phyloP scores from a whole-genome alignment of 768 basidiomycete genomes.

The Lentinus tigrinus region DNA sequence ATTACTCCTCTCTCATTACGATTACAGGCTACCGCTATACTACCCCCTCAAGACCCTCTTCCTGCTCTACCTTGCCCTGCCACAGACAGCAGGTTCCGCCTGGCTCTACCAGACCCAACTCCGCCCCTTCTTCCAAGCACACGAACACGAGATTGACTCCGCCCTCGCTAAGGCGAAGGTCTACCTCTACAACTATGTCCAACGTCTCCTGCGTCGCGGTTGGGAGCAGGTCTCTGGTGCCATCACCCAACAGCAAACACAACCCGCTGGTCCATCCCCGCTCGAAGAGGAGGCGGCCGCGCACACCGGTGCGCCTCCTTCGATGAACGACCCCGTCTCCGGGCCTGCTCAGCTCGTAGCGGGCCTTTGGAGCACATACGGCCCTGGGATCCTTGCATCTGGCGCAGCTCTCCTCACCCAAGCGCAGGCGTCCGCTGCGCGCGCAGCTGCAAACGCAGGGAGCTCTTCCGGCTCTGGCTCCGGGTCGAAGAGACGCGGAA shows the following conservation, averaged over 20 bases:
- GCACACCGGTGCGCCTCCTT: conserved; percentile 39
- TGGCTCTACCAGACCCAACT: conserved; percentile 81
- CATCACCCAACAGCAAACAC: conserved; percentile 41
- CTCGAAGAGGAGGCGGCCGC: conserved; percentile 24
- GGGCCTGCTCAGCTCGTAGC: conserved; percentile 66
- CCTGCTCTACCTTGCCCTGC: conserved; percentile 86
- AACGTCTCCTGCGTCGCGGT: conserved; percentile 56
- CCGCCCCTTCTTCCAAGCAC: conserved; percentile 76
- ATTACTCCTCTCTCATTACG: conserved; percentile 2
- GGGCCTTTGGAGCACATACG: conserved; percentile 77
- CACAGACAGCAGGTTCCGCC: conserved; percentile 85
- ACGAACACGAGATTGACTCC: conserved; percentile 85
- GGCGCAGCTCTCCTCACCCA: conserved; percentile 64
- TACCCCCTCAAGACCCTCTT: conserved; percentile 77
- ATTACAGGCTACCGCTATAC: conserved; percentile 84
- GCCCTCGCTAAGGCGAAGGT: conserved; percentile 65
- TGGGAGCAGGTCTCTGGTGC: conserved; percentile 65
- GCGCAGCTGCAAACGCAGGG: conserved; percentile 18
- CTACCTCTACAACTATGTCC: conserved; percentile 60
- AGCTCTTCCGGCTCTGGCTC: background rate
- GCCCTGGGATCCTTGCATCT: conserved; percentile 66
- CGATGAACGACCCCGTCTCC: conserved; percentile 51
- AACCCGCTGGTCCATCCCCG: conserved; percentile 13
- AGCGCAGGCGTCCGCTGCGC: conserved; percentile 41
- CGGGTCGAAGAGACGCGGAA: background rate